Evolutionary conservation across 306 rosid genomes (phyloP), one percentile per base, ranked within the genome.

Genomic region (Pterocarpus santalinus): DNA sequence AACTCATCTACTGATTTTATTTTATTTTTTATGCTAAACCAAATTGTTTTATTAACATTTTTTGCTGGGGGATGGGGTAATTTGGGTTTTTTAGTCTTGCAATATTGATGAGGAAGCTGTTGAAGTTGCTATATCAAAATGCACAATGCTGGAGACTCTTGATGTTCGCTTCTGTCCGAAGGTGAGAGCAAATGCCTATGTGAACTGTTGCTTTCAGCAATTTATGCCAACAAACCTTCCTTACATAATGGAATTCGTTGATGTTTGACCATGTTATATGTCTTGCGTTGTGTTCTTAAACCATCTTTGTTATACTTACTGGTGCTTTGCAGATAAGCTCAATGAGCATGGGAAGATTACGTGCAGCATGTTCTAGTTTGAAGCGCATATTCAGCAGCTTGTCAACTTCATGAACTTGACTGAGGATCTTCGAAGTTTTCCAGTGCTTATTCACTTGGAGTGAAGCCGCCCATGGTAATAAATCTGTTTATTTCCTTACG

Each of bases 311-410:
- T 51, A 6, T 64, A 43, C 69, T 75, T 53, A 53, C 30, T 39
- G 72, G 77, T 64, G 60, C 51, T 67, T 41, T 12, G 58, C 89
- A 94, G 98, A 88, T 91, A 76, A 73, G 91, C 43, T 82, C 94
- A 8, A 76, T 72, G 75, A 91, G 93, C 94, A 94, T 94, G 94
- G 92, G 87, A 53, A 84, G 81, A 80, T 84, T 94, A 32, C 97
- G 99, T 4, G 84, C 69, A 1, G 88, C 92, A 1, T 94, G 94
- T 86, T 43, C 90, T 34, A 90, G 97, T 88, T 90, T 96, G 94
- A 96, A 94, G 92, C 97, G 99, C 41, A 94, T 94, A 83, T 96
- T 85, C 91, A 94, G 97, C 92, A 92, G 97, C 88, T 87, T 91
- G 85, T 84, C 89, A 61, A 86, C 90, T 63, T 81, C 88, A 44